phyloP scores from a whole-genome alignment of 2,329 filamentous ascomycete genomes.

The Cucurbitaria berberidis region DNA sequence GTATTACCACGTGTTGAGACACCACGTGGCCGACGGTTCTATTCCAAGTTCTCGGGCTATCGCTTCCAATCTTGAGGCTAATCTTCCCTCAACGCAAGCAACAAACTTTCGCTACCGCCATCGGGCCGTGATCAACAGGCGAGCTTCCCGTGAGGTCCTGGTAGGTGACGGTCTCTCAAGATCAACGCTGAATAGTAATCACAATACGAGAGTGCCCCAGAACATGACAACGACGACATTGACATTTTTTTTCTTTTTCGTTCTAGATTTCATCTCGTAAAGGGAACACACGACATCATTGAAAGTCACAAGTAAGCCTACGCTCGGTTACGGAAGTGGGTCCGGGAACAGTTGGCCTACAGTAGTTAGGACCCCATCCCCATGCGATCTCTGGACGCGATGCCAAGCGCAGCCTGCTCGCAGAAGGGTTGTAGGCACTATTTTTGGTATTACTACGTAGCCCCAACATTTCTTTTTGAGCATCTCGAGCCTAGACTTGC shows the following conservation, averaged over 20 bases:
- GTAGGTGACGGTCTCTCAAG: neutral
- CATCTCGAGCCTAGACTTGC: neutral
- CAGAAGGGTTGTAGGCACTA: neutral
- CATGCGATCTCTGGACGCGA: neutral
- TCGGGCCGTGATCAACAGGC: neutral
- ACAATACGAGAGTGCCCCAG: neutral
- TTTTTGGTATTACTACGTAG: neutral
- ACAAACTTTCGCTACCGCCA: neutral
- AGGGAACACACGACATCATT: neutral
- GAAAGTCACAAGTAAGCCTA: neutral
- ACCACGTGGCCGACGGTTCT: neutral
- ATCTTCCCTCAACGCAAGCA: neutral
- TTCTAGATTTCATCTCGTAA: neutral
- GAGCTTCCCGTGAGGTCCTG: neutral
- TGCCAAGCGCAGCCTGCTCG: neutral
- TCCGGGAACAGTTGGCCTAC: neutral
- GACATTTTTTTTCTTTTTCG: slow-evolving; percentile 1
- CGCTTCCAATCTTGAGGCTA: too few relatives aligned
- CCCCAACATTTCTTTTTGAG: neutral
- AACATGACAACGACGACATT: neutral
- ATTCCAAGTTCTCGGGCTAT: neutral
- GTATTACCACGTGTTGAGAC: neutral
- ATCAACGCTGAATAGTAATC: too few relatives aligned
- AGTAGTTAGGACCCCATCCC: neutral
- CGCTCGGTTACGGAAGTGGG: neutral